Percentiles rank a stretch among this genome's conserved stretches.
Conservation (phyloP, 495 filamentous ascomycete genomes). For the Bombardia bombarda region DNA sequence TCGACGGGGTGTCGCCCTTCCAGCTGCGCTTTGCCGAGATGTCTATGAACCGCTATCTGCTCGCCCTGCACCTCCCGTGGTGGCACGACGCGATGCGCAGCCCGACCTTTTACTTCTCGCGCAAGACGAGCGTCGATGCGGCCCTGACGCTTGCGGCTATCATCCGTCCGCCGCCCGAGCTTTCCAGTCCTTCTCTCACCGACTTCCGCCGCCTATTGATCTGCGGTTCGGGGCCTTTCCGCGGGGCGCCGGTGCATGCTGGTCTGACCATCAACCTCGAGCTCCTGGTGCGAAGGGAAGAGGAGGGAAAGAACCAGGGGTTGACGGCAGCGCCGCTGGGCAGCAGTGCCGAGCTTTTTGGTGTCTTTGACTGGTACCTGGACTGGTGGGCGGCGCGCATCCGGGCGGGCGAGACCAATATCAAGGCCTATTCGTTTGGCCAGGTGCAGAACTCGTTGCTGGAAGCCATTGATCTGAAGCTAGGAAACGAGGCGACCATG, state of each 20-base stretch:
- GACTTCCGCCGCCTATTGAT: neutral
- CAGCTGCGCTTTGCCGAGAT: neutral
- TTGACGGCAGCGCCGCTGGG: neutral
- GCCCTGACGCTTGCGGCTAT: neutral
- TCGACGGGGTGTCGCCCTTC: no score
- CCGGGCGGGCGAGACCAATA: neutral
- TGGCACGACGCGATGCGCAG: neutral
- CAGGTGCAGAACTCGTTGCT: neutral
- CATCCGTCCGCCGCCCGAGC: neutral
- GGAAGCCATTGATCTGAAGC: neutral
- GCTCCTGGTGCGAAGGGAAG: neutral
- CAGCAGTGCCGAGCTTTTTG: neutral
- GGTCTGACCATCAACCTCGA: neutral
- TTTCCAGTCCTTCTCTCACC: no score
- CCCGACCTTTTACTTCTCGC: neutral
- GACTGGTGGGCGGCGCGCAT: neutral
- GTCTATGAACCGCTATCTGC: neutral
- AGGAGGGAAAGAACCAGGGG: neutral
- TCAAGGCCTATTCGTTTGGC: neutral
- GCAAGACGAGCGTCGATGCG: neutral
- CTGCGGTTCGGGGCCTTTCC: neutral
- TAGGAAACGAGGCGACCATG: neutral
- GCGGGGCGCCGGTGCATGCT: neutral
- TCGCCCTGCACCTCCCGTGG: neutral
- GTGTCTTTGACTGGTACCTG: neutral